Evolutionary conservation across 2,329 filamentous ascomycete genomes (phyloP), one percentile per base, ranked within the genome.

Genomic region (Stemphylium lycopersici): DNA sequence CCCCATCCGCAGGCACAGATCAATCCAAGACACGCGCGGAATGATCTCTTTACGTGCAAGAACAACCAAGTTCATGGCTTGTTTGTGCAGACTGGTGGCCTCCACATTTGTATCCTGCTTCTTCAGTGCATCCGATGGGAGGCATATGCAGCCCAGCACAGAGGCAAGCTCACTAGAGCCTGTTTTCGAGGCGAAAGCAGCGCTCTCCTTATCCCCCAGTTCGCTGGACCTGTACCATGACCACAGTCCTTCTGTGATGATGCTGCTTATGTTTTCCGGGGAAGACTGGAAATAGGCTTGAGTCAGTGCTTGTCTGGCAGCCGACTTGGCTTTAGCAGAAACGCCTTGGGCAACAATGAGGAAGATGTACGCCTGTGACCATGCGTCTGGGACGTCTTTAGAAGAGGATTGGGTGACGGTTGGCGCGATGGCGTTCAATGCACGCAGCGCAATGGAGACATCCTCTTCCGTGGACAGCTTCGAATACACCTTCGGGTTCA

Each of bases 301-400:
- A 0, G 89, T 86, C 29, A 99, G 76, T 0, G 83, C 77, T 40
- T 81, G 77, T 16, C 81, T 81, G 4, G 88, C 85, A 62, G 87
- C 82, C 59, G 87, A 86, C 52, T 89, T 87, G 42, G 90, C 78
- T 33, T 79, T 80, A 2, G 87, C 80, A 11, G 88, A 80, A 16
- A 90, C 79, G 11, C 74, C 79, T 12, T 84, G 77, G 1, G 88
- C 86, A 40, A 87, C 87, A 40, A 93, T 84, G 13, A 90, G 78
- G 71, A 90, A 96, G n/a, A 97, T 87, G 54, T 93, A 84, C 2
- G 90, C 87, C 66, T 96, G 90, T 12, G 90, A 87, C 95, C 93
- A 99, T 13, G 87, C 85, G 48, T 84, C 76, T 56, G 82, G 82
- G n/a, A 84, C 79, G 8, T 83, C 77, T 29, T 47, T 48, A 11